These are phyloP conservation scores for Catharanthus roseus DNA, from an alignment of 257 asterid genomes.

Conservation along the genomic window DNA sequence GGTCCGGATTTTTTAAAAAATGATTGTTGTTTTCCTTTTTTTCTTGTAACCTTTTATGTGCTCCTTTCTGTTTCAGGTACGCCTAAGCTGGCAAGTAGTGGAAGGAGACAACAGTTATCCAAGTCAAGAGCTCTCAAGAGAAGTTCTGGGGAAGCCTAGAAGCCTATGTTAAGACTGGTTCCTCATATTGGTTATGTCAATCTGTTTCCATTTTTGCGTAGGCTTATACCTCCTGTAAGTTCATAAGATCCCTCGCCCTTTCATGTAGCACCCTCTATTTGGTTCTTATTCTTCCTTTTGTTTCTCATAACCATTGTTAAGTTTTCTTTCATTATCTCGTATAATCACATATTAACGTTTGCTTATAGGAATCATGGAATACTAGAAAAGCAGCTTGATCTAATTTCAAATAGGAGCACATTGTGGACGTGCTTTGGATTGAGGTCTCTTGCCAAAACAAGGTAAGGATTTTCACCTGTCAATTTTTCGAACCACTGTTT, in stretches of 20 bases:
- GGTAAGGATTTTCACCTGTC: conserved; percentile 32
- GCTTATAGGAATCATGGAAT: conserved; percentile 64
- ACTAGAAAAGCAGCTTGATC: conserved; percentile 77
- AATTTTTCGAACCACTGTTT: neutral
- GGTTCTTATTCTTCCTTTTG: neutral
- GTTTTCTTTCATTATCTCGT: neutral
- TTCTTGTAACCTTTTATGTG: neutral
- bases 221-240: conserved; percentile 98
- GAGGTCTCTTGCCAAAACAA: conserved; percentile 84
- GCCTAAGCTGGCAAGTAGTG: conserved; percentile 60
- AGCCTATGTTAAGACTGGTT: conserved; percentile 71
- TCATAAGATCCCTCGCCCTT: neutral
- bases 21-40: neutral
- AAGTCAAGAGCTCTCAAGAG: conserved; percentile 61
- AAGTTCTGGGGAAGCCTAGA: conserved; percentile 69
- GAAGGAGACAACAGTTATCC: conserved; percentile 56
- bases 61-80: conserved; percentile 46
- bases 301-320: conserved; percentile 1
- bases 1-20: neutral
- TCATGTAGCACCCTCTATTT: neutral
- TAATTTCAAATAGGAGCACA: conserved; percentile 69
- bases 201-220: conserved; percentile 86
- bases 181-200: conserved; percentile 94
- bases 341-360: neutral
- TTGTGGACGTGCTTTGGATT: conserved; percentile 90